phyloP scores from a whole-genome alignment of 2,329 filamentous ascomycete genomes.

The Paraphoma sp. region DNA sequence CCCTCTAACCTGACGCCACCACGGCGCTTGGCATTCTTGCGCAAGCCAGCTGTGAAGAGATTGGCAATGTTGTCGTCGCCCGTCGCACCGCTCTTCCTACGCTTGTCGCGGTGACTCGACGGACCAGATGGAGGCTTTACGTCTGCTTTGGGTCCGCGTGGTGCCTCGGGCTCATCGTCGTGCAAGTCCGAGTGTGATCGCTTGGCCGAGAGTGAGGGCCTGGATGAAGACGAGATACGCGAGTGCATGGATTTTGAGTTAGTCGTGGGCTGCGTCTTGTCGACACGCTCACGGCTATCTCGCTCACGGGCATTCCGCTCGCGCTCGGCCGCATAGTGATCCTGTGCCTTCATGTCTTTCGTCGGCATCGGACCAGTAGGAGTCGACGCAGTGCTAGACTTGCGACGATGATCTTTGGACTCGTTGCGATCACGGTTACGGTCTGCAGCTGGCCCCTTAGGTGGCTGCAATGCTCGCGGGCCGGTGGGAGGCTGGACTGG shows the following conservation, averaged over 20 bases:
- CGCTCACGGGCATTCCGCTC: constrained; percentile 54
- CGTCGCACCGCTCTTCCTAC: constrained; percentile 30
- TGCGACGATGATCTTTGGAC: constrained; percentile 22
- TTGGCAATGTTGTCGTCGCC: constrained; percentile 37
- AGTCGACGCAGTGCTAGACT: constrained; percentile 20
- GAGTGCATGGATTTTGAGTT: constrained; percentile 22
- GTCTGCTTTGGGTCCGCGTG: constrained; percentile 19
- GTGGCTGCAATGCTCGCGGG: constrained; percentile 43
- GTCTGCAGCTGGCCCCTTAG: constrained; percentile 47
- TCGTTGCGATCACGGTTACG: constrained; percentile 24
- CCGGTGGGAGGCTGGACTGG: constrained; percentile 46
- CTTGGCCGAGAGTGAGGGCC: constrained; percentile 29
- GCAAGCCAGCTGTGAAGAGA: constrained; percentile 35
- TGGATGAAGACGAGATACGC: constrained; percentile 26
- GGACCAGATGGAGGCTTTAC: constrained; percentile 37
- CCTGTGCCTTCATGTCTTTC: constrained; percentile 38
- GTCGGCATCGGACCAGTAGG: constrained; percentile 20
- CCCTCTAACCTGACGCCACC: constrained; percentile 43
- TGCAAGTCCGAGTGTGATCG: constrained; percentile 37
- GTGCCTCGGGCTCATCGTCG: constrained; percentile 4
- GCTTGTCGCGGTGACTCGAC: constrained; percentile 39
- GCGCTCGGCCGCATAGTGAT: constrained; percentile 73
- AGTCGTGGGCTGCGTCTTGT: constrained; percentile 12
- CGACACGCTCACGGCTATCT: constrained; percentile 34
- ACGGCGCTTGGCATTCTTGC: constrained; percentile 41